Evolutionary conservation across 139 green algal genomes (phyloP).

Genomic region (Axilococcus clingmanii): DNA sequence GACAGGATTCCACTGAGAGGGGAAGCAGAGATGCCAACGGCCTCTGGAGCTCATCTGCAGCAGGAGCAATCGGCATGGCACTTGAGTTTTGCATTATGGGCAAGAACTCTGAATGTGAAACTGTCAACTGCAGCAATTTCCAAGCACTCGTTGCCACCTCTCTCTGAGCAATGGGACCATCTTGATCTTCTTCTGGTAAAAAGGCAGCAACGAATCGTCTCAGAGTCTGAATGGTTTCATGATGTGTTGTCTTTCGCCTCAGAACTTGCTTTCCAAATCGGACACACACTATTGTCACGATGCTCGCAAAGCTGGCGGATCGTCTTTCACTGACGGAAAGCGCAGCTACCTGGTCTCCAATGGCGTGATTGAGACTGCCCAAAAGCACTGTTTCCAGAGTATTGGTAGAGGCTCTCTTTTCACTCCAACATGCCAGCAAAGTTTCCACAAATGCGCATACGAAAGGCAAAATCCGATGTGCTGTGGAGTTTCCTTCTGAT

Average conservation of each 20-base stretch:
- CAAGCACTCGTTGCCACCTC: neutral
- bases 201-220: conserved; percentile 43
- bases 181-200: conserved; percentile 23
- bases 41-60: neutral
- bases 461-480: too few relatives aligned
- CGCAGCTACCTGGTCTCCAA: conserved; percentile 24
- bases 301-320: conserved; percentile 1
- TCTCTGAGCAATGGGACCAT: neutral
- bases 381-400: too few relatives aligned
- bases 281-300: conserved; percentile 11
- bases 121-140: conserved; percentile 26
- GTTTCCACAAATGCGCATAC: too few relatives aligned
- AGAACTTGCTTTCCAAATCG: conserved; percentile 26
- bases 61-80: conserved; percentile 17
- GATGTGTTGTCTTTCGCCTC: conserved; percentile 3
- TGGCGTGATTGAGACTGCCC: too few relatives aligned
- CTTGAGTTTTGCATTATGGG: conserved; percentile 19
- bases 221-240: conserved; percentile 12
- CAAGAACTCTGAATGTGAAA: conserved; percentile 28
- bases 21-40: conserved; percentile 35
- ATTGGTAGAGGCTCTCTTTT: too few relatives aligned
- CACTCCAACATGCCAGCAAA: too few relatives aligned
- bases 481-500: too few relatives aligned
- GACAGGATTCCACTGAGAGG: conserved; percentile 7
- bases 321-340: conserved; percentile 14